Percentiles rank a stretch among this genome's conserved stretches.
These are phyloP conservation scores for Globisporangium cederbergense DNA, from an alignment of 352 stramenopile genomes.

Conservation along the genomic window DNA sequence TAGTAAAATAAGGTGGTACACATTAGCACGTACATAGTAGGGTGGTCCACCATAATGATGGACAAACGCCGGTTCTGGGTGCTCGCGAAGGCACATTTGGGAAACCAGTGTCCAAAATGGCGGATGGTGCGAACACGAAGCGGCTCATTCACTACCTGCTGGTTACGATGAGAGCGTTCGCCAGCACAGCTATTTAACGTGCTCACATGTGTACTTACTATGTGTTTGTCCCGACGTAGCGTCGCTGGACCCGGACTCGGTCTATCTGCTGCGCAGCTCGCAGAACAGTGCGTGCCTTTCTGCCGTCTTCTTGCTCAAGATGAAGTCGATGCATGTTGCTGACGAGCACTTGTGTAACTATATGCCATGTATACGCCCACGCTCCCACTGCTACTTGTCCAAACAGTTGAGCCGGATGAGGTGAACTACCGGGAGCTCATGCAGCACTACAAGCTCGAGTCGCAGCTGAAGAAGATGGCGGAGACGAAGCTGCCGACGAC, in stretches of 20 bases:
- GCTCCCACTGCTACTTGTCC: not conserved
- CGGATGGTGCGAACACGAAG: slow-evolving; percentile 7
- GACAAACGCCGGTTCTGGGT: not conserved
- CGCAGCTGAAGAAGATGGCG: slow-evolving; percentile 57
- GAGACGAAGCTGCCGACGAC: slow-evolving; percentile 52
- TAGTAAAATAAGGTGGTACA: not conserved
- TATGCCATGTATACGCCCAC: not conserved
- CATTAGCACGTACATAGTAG: not conserved
- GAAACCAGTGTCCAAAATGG: slow-evolving; percentile 9
- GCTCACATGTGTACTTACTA: not conserved
- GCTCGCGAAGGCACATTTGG: not conserved
- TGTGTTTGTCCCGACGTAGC: slow-evolving; percentile 11
- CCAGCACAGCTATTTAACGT: no score
- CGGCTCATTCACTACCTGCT: not conserved
- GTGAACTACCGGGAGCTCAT: slow-evolving; percentile 63
- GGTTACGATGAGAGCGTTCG: not conserved
- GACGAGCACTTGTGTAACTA: not conserved
- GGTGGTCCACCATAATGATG: not conserved
- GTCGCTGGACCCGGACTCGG: slow-evolving; percentile 33
- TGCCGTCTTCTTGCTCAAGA: not conserved
- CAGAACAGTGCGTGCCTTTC: slow-evolving; percentile 46
- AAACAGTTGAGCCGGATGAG: slow-evolving; percentile 52
- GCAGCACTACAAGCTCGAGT: slow-evolving; percentile 64
- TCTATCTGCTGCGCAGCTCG: slow-evolving; percentile 56
- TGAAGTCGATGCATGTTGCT: not conserved